Conservation (phyloP, 768 basidiomycete genomes). For the Tylopilus sp. region DNA sequence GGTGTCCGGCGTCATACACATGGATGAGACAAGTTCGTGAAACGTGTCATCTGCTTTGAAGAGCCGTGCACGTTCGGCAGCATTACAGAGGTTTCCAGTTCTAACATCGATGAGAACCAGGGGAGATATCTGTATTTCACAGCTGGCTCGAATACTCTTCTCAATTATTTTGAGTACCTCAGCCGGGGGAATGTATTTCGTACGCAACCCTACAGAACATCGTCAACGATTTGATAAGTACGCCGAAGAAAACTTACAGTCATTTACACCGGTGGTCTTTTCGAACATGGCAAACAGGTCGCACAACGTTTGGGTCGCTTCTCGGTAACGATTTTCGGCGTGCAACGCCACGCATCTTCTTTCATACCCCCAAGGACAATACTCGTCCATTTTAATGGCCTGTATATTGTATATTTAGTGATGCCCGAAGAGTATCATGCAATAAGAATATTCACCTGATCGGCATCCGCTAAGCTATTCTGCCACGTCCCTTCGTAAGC, state of each 20-base stretch:
- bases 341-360: background rate
- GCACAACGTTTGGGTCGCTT: background rate
- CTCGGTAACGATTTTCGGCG: background rate
- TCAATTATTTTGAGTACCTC: background rate
- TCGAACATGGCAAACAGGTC: background rate
- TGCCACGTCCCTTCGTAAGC: background rate
- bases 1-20: background rate
- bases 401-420: background rate
- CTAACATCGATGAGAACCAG: conserved; percentile 1
- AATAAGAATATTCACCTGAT: background rate
- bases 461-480: background rate
- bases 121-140: background rate
- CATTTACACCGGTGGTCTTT: background rate
- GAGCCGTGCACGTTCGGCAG: background rate
- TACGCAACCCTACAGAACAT: background rate
- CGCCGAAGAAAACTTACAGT: background rate
- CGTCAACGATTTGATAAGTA: background rate
- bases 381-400: background rate
- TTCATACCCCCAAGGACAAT: background rate
- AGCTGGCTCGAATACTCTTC: background rate
- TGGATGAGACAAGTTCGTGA: background rate
- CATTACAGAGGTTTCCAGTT: conserved; percentile 1
- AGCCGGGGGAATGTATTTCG: background rate
- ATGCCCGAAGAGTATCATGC: background rate
- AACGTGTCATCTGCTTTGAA: background rate